Evolutionary conservation across 1,284 basidiomycete species (phyloP).

Genomic region (Retiboletus flavoniger): DNA sequence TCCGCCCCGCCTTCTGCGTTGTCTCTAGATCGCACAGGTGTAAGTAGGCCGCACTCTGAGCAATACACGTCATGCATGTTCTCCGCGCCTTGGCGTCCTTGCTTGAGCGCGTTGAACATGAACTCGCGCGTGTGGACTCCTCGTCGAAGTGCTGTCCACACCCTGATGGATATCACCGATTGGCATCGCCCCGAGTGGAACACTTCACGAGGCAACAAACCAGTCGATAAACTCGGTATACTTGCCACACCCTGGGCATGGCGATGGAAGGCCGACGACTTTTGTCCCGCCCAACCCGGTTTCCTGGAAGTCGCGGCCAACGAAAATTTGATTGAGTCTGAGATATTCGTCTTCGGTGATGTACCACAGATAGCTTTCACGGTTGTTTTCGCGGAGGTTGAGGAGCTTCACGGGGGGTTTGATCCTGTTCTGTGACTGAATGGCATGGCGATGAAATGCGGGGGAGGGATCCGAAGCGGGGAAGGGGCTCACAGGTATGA

Average conservation of each 20-base stretch:
- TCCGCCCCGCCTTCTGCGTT: slow-evolving; percentile 17
- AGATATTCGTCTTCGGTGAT: slow-evolving; percentile 23
- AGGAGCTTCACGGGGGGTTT: slow-evolving; percentile 13
- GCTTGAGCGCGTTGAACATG: slow-evolving; percentile 21
- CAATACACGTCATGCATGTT: slow-evolving; percentile 25
- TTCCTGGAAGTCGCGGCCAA: slow-evolving; percentile 16
- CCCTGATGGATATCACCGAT: slow-evolving; percentile 4
- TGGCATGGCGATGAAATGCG: neutral
- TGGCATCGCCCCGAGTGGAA: neutral
- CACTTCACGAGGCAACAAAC: neutral
- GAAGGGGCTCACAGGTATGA: slow-evolving; percentile 11
- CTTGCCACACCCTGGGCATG: slow-evolving; percentile 17
- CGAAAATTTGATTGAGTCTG: slow-evolving; percentile 17
- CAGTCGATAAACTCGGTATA: slow-evolving; percentile 22
- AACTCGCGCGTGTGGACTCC: slow-evolving; percentile 22
- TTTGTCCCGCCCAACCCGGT: slow-evolving; percentile 18
- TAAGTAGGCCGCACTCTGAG: slow-evolving; percentile 21
- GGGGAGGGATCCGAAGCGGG: neutral
- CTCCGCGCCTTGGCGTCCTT: slow-evolving; percentile 19
- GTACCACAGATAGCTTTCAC: slow-evolving; percentile 14
- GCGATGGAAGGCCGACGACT: slow-evolving; percentile 13
- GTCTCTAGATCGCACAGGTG: slow-evolving; percentile 13
- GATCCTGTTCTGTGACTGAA: slow-evolving; percentile 7
- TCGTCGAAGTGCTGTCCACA: slow-evolving; percentile 22
- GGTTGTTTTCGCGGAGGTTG: neutral